Base-by-base conservation (phyloP, 2,329 filamentous ascomycete genomes). In the Fusarium sp. region DNA sequence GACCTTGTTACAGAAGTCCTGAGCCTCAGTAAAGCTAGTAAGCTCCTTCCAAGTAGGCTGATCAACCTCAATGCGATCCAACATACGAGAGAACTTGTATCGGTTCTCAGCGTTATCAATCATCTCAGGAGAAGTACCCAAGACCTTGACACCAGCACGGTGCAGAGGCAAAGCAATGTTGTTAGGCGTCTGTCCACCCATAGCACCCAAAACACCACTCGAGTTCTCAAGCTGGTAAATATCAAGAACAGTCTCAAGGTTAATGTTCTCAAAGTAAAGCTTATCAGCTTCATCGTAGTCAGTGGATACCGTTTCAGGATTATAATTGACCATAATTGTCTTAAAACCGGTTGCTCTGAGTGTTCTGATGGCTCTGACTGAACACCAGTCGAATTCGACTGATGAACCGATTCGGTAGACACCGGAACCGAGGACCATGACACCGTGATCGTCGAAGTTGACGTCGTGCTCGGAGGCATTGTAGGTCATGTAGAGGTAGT, bases 331-430 rank as follows among this genome's bases (percentile, higher is more conserved):
- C 95, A 98, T 98, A 76, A 98, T 90, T 0, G 96, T 98, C 86
- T 98, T 98, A 84, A 91, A 90, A 4, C 92, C 92, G 65, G 91
- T 88, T 71, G 93, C 89, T 53, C 96, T 90, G 10, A 99, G 87
- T 3, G 96, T 98, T 69, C 95, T 91, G 68, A 98, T 97, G 8
- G 96, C 94, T 65, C 95, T 88, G 29, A 99, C 96, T 7, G 96
- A 97, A 80, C 96, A 98, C 96, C 96, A 99, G 81, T 99, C 96
- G 80, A 99, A 99, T 79, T 99, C 96, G 63, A 99, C 96, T 0
- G 95, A 98, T 0, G 94, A 98, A 72, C 96, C 96, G 71, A 99
- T 99, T 66, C 96, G 90, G 85, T 98, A 98, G 12, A 98, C 94
- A 81, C 95, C 95, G 32, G 94, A 98, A 16, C 95, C 95, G 30